A percentile compares a stretch with the other conserved stretches of the same genome.
phyloP scores from a whole-genome alignment of 148 eudicot species.

The Drosera capensis region DNA sequence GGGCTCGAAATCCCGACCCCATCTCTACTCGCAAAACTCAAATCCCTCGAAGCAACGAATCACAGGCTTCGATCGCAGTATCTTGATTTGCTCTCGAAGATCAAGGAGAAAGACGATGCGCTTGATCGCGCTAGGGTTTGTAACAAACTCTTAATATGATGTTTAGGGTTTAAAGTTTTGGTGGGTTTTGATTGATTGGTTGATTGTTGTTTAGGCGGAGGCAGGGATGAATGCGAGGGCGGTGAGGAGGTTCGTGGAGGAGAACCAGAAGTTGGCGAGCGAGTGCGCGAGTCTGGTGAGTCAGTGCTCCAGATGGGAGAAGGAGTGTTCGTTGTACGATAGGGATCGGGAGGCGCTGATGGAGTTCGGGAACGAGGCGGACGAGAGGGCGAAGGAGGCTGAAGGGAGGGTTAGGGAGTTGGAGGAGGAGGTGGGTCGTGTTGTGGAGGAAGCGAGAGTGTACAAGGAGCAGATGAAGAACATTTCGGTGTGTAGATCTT shows the following conservation, averaged over 20 bases:
- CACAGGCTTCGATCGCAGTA: slow-evolving; percentile 40
- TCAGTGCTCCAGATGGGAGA: slow-evolving; percentile 57
- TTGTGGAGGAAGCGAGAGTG: slow-evolving; percentile 28
- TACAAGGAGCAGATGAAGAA: slow-evolving; percentile 33
- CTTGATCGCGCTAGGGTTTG: slow-evolving; percentile 71
- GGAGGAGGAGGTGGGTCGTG: slow-evolving; percentile 40
- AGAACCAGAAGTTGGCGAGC: slow-evolving; percentile 59
- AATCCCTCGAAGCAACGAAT: slow-evolving; percentile 32
- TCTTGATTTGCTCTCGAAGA: slow-evolving; percentile 22
- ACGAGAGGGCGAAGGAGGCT: slow-evolving; percentile 68
- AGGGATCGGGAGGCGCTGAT: slow-evolving; percentile 75
- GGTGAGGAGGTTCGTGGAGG: slow-evolving; percentile 78
- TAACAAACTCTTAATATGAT: background rate
- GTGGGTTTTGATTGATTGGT: background rate
- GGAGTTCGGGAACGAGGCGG: slow-evolving; percentile 93
- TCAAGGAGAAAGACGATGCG: slow-evolving; percentile 43
- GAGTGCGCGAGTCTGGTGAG: slow-evolving; percentile 54
- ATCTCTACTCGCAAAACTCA: slow-evolving; percentile 42
- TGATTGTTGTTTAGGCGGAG: slow-evolving; percentile 40
- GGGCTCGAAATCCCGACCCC: slow-evolving; percentile 51
- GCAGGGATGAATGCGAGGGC: slow-evolving; percentile 76
- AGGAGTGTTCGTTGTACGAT: slow-evolving; percentile 69
- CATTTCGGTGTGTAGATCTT: slow-evolving; percentile 28
- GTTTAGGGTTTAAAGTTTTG: background rate
- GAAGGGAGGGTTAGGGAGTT: slow-evolving; percentile 39